Conservation (phyloP, 345 rosid species). For the Lepidium didymum region DNA sequence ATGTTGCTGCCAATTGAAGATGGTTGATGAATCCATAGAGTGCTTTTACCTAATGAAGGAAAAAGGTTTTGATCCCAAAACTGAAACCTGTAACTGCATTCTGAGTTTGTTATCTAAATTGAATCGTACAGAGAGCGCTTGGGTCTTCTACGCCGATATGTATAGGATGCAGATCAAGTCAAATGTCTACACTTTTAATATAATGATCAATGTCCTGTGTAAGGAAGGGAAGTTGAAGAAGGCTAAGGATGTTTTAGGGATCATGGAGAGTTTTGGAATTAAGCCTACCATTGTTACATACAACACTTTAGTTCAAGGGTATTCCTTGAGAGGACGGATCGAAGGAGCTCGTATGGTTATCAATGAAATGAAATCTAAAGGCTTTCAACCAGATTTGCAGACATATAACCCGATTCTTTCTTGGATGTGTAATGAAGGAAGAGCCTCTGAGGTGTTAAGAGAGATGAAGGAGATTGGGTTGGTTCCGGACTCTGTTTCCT, state of each 20-base stretch:
- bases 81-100: constrained; percentile 62
- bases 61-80: constrained; percentile 56
- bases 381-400: constrained; percentile 62
- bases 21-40: constrained; percentile 51
- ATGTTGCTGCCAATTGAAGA: constrained; percentile 60
- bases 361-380: constrained; percentile 49
- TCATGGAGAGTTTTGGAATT: constrained; percentile 62
- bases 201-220: constrained; percentile 85
- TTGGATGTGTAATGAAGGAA: constrained; percentile 78
- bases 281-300: constrained; percentile 69
- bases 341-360: constrained; percentile 65
- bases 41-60: constrained; percentile 65
- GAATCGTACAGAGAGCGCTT: constrained; percentile 47
- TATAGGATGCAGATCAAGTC: constrained; percentile 74
- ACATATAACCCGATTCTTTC: constrained; percentile 66
- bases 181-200: constrained; percentile 59
- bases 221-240: constrained; percentile 80
- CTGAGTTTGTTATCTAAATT: constrained; percentile 56
- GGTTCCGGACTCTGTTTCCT: constrained; percentile 66
- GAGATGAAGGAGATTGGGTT: constrained; percentile 60
- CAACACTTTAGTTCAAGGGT: constrained; percentile 77
- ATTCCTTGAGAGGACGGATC: constrained; percentile 52
- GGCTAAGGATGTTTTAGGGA: constrained; percentile 52
- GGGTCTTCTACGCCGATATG: constrained; percentile 97
- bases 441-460: constrained; percentile 41